Percentiles rank a stretch among this genome's conserved stretches.
These are phyloP conservation scores for Aristolochia contorta DNA, from an alignment of 164 flowering plant species.

Conservation along the genomic window DNA sequence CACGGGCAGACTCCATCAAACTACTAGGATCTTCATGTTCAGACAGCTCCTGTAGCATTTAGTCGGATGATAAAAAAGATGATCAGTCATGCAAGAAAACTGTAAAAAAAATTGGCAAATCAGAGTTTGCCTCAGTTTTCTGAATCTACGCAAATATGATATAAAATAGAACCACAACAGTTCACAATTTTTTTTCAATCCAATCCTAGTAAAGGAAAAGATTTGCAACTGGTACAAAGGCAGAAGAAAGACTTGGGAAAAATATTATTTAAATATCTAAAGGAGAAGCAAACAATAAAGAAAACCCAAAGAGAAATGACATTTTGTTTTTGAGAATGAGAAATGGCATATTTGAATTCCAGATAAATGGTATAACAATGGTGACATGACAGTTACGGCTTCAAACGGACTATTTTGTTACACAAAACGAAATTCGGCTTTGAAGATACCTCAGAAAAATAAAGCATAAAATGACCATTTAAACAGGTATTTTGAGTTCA, in stretches of 20 bases:
- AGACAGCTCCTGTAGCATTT: conserved; percentile 24
- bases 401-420: too few relatives aligned
- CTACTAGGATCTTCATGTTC: conserved; percentile 30
- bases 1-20: conserved; percentile 45
- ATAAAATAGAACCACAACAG: background rate
- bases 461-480: background rate
- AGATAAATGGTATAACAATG: too few relatives aligned
- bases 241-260: too few relatives aligned
- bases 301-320: too few relatives aligned
- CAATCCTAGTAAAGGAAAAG: background rate
- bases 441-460: background rate
- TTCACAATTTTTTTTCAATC: background rate
- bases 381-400: too few relatives aligned
- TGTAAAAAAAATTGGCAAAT: background rate
- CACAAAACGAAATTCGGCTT: too few relatives aligned
- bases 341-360: too few relatives aligned
- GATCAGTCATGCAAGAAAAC: conserved; percentile 1
- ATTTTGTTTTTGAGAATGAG: too few relatives aligned
- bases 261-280: too few relatives aligned
- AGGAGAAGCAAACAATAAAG: too few relatives aligned
- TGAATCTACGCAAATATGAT: background rate
- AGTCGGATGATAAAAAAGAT: background rate
- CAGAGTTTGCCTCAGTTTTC: background rate
- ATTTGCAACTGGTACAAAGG: too few relatives aligned
- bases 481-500: background rate